A percentile compares a stretch with the other conserved stretches of the same genome.
These are phyloP conservation scores for Solanum verrucosum DNA, from an alignment of 257 asterid genomes.

Conservation along the genomic window DNA sequence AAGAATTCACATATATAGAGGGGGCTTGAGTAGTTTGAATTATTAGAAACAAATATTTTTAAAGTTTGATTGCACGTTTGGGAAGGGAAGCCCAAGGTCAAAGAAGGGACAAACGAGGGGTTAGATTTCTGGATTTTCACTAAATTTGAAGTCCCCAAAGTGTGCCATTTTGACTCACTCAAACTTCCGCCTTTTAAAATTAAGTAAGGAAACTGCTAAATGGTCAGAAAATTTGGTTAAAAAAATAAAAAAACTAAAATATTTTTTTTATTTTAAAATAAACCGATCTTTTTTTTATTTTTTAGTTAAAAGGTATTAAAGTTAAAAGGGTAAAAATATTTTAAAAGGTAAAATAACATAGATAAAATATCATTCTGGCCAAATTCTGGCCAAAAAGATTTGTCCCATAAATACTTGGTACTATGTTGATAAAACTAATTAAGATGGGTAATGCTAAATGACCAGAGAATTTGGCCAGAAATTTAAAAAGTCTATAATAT, in stretches of 20 bases:
- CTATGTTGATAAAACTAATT: neutral
- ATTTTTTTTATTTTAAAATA: too few relatives aligned
- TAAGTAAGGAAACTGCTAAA: too few relatives aligned
- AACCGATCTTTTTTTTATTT: too few relatives aligned
- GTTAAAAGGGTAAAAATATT: too few relatives aligned
- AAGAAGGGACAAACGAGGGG: conserved; percentile 70
- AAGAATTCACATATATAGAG: neutral
- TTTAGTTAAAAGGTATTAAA: too few relatives aligned
- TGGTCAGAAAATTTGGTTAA: too few relatives aligned
- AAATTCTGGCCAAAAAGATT: too few relatives aligned
- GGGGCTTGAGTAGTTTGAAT: conserved; percentile 10
- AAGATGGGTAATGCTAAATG: neutral
- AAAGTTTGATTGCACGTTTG: conserved; percentile 55
- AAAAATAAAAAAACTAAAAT: too few relatives aligned
- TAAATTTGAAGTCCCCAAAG: conserved; percentile 36
- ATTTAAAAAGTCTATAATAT: too few relatives aligned
- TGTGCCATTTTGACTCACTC: conserved; percentile 40
- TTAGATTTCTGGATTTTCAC: conserved; percentile 49
- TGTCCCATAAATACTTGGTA: neutral
- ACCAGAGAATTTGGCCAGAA: too few relatives aligned
- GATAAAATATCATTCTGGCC: too few relatives aligned
- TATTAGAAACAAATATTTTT: conserved; percentile 15
- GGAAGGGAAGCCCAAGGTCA: conserved; percentile 81
- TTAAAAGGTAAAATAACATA: too few relatives aligned
- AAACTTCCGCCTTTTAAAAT: neutral